Evolutionary conservation across 257 asterid genomes (phyloP).

Genomic region (Nyctanthes arbortristis): DNA sequence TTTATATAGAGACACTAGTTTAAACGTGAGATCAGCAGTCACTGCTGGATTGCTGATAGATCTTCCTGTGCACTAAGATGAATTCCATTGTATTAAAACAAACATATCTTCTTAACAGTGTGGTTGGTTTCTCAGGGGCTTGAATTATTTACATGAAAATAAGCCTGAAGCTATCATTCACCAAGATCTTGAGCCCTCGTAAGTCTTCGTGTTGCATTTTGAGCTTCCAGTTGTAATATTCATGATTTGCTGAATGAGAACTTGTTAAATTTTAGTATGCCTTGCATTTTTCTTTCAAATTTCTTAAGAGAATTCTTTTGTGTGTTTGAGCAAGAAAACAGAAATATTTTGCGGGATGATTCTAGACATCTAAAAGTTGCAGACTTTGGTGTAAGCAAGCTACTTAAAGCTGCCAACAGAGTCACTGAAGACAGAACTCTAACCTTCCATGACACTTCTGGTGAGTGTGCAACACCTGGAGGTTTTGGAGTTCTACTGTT

Average conservation of each 20-base stretch:
- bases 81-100: neutral
- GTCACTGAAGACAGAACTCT: constrained; percentile 71
- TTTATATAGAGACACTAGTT: constrained; percentile 6
- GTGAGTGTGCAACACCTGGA: constrained; percentile 53
- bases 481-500: constrained; percentile 1
- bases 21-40: neutral
- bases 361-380: constrained; percentile 98
- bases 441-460: constrained; percentile 53
- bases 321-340: constrained; percentile 40
- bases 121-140: constrained; percentile 57
- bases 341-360: constrained; percentile 92
- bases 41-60: neutral
- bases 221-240: constrained; percentile 8
- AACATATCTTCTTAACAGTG: constrained; percentile 13
- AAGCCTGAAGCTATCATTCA: constrained; percentile 89
- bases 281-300: constrained; percentile 1
- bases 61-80: neutral
- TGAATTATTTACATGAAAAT: constrained; percentile 88
- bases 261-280: neutral
- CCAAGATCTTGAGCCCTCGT: constrained; percentile 97
- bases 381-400: constrained; percentile 92
- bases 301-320: neutral
- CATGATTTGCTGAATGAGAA: neutral
- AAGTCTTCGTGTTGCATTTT: constrained; percentile 35
- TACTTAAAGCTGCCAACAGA: constrained; percentile 70